These are phyloP conservation scores for Fusarium bactridioides DNA, from an alignment of 2,329 filamentous ascomycete genomes.

Conservation along the genomic window DNA sequence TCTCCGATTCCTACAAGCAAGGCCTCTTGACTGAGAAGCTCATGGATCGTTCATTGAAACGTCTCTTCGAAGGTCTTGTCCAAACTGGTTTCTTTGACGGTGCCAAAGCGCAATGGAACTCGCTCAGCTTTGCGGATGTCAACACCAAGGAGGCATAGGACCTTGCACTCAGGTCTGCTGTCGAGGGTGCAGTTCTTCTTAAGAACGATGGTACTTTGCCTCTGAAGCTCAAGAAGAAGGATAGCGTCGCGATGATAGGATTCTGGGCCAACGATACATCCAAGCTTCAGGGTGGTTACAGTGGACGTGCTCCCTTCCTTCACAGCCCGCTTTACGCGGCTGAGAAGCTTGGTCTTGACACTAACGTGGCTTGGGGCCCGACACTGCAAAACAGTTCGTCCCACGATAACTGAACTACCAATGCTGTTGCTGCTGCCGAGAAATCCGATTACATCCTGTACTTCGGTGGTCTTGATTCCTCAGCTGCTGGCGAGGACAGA, in stretches of 20 bases:
- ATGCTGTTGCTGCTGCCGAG: background rate
- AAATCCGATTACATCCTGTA: slow-evolving; percentile 4
- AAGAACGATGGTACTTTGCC: background rate
- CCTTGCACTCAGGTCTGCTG: background rate
- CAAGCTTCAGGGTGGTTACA: background rate
- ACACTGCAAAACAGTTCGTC: background rate
- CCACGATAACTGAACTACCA: background rate
- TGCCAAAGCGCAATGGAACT: background rate
- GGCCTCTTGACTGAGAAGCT: slow-evolving; percentile 5
- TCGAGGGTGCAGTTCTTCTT: background rate
- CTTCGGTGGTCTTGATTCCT: background rate
- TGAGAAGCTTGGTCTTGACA: background rate
- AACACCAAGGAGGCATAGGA: background rate
- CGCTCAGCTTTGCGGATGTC: background rate
- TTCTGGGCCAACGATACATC: slow-evolving; percentile 3
- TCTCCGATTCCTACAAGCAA: background rate
- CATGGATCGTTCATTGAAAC: background rate
- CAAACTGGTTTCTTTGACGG: slow-evolving; percentile 11
- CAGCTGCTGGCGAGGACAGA: background rate
- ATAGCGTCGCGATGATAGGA: background rate
- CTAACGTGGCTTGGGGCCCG: background rate
- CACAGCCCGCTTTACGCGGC: background rate
- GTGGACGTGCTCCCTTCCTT: background rate
- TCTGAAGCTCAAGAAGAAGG: background rate
- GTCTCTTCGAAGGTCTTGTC: background rate